Conservation (phyloP, 768 basidiomycete genomes). For the Xerocomus brunneocitrinus region DNA sequence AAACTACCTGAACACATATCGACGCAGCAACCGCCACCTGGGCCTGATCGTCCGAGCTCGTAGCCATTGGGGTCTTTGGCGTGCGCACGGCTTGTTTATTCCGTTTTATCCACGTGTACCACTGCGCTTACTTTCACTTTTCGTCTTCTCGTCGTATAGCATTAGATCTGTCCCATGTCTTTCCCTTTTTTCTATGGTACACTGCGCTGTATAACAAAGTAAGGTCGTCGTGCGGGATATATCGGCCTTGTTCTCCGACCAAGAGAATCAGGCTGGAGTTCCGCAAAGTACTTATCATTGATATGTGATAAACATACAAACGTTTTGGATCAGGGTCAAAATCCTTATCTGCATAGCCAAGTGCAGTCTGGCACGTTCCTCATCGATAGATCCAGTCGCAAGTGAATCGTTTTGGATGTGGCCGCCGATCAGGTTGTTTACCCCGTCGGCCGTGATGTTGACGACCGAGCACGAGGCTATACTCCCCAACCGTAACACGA, state of each 20-base stretch:
- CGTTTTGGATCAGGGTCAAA: no score
- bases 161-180: background rate
- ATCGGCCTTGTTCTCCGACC: background rate
- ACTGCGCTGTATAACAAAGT: background rate
- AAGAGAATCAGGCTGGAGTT: background rate
- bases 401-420: no score
- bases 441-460: no score
- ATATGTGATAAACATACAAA: no score
- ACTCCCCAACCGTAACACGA: no score
- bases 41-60: constrained; percentile 12
- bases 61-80: constrained; percentile 4
- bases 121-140: background rate
- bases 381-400: no score
- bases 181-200: background rate
- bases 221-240: background rate
- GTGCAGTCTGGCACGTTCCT: no score
- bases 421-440: no score
- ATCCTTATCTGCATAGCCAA: no score
- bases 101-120: constrained; percentile 18
- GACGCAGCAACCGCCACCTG: constrained; percentile 4
- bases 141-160: background rate
- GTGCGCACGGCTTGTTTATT: constrained; percentile 17
- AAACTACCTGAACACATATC: constrained; percentile 17
- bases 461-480: no score
- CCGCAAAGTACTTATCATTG: background rate